phyloP scores from a whole-genome alignment of 257 asterid species.

The Solanum chmielewskii region DNA sequence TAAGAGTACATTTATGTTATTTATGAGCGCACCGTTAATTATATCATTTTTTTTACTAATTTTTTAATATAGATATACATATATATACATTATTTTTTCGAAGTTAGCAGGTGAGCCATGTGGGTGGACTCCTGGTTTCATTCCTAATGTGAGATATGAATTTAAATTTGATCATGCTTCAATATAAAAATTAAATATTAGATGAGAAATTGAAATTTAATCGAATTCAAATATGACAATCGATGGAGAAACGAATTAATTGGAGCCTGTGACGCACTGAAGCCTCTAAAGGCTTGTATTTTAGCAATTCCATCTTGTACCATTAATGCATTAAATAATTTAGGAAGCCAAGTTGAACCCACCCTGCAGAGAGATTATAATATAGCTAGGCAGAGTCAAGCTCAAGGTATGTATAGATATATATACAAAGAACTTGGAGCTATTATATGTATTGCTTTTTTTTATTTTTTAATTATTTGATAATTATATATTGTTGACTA shows the following conservation, averaged over 20 bases:
- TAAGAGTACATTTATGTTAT: too few relatives aligned
- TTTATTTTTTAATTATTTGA: too few relatives aligned
- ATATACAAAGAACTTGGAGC: neutral
- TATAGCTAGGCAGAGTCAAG: neutral
- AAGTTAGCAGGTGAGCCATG: too few relatives aligned
- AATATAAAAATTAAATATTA: too few relatives aligned
- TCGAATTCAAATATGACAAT: too few relatives aligned
- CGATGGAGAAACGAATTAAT: neutral
- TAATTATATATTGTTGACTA: neutral
- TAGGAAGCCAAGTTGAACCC: neutral
- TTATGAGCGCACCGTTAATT: too few relatives aligned
- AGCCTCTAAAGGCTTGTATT: neutral
- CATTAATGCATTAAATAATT: neutral
- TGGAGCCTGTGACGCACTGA: neutral
- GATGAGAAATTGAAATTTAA: accelerated
- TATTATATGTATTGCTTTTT: neutral
- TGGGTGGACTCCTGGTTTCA: too few relatives aligned
- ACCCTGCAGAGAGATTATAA: neutral
- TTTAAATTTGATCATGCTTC: accelerated
- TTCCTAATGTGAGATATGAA: too few relatives aligned
- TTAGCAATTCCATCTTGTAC: neutral
- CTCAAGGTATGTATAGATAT: neutral
- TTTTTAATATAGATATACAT: too few relatives aligned
- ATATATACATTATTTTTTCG: too few relatives aligned
- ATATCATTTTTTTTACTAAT: too few relatives aligned